Conservation (phyloP, 768 basidiomycete genomes). For the Crepidotus variabilis region DNA sequence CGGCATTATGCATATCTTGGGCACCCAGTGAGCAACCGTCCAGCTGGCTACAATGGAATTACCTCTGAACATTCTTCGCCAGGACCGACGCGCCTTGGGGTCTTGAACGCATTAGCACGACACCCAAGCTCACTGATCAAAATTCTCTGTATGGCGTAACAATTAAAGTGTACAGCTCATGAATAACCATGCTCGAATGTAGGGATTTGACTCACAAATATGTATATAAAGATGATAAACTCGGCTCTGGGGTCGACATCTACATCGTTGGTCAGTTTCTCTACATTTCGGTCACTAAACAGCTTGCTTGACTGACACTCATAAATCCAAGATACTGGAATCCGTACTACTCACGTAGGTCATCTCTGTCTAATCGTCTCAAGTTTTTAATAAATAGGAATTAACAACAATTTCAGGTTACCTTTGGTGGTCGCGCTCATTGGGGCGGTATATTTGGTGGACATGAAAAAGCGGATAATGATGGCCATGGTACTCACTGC, state of each 20-base stretch:
- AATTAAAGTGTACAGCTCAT: no score
- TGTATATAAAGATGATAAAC: constrained; percentile 5
- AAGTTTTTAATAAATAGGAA: constrained; percentile 5
- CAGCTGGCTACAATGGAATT: not conserved
- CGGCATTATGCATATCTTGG: constrained; percentile 17
- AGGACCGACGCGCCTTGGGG: no score
- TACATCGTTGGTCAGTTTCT: constrained; percentile 19
- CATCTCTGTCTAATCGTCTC: not conserved
- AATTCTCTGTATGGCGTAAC: constrained; percentile 21
- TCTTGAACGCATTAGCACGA: no score
- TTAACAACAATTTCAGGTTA: constrained; percentile 10
- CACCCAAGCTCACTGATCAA: no score
- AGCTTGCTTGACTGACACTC: not conserved
- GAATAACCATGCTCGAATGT: no score
- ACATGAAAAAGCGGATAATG: constrained; percentile 22
- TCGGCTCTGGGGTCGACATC: constrained; percentile 20
- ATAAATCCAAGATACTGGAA: constrained; percentile 3
- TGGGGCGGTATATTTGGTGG: no score
- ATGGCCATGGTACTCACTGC: no score
- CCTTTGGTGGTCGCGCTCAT: constrained; percentile 17
- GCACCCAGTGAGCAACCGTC: constrained; percentile 16
- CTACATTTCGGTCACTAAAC: no score
- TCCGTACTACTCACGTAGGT: constrained; percentile 2
- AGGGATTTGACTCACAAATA: constrained; percentile 12
- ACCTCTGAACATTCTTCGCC: not conserved